Evolutionary conservation across 805 yeast genomes (phyloP), one percentile per base, ranked within the genome.

Genomic region (Wickerhamiella hasegawae): DNA sequence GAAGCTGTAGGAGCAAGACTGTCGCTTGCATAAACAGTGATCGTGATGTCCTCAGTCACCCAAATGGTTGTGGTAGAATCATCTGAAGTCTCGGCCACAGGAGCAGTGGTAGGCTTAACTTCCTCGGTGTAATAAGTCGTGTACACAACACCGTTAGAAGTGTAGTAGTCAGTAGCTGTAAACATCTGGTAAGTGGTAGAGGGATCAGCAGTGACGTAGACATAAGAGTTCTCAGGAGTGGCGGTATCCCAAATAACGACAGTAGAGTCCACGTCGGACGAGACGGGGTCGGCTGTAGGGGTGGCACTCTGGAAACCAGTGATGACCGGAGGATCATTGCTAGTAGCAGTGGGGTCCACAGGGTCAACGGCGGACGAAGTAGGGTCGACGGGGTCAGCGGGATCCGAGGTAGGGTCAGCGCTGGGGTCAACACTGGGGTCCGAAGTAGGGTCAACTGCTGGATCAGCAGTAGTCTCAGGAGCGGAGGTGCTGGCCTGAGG

Each of bases 311-410:
- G 10, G 24, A 22, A 9, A 11, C 10, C 24, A 9, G 24, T 8
- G 10, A 22, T 11, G 24, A 11, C 8, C n/a, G n/a, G n/a, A n/a
- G n/a, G n/a, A n/a, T n/a, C n/a, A n/a, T 22, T 22, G 28, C 9
- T n/a, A 18, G 20, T 18, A 16, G 26, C 16, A n/a, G 33, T 32
- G n/a, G 29, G 25, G n/a, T n/a, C n/a, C n/a, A n/a, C n/a, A n/a
- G n/a, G n/a, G n/a, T n/a, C n/a, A n/a, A n/a, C n/a, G n/a, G n/a
- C n/a, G n/a, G n/a, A n/a, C n/a, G n/a, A n/a, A n/a, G n/a, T n/a
- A n/a, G n/a, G n/a, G n/a, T n/a, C n/a, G n/a, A n/a, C n/a, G n/a
- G n/a, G n/a, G n/a, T n/a, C n/a, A n/a, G n/a, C n/a, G n/a, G n/a
- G n/a, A n/a, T n/a, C n/a, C n/a, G n/a, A n/a, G n/a, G n/a, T n/a